A percentile compares a stretch with the other conserved stretches of the same genome.
phyloP scores from a whole-genome alignment of 2,329 filamentous ascomycete species.

The Trichoderma guizhouense region DNA sequence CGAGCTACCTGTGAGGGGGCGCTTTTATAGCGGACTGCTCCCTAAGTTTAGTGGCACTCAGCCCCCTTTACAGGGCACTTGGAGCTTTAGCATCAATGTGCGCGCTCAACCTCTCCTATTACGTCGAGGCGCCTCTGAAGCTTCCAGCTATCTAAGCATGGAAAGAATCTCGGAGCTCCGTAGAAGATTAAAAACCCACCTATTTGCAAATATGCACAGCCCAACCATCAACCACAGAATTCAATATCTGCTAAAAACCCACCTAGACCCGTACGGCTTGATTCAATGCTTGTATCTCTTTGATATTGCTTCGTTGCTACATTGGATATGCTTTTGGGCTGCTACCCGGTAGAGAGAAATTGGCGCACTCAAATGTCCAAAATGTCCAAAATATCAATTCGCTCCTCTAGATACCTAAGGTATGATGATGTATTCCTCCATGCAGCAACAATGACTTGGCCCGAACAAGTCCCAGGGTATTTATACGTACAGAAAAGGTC shows the following conservation, averaged over 20 bases:
- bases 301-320: not conserved
- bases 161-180: not conserved
- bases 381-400: not conserved
- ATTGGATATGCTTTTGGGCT: not conserved
- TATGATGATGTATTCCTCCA: not conserved
- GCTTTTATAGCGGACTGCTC: not conserved
- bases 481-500: not conserved
- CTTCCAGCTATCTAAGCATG: not conserved
- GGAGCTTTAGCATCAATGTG: not conserved
- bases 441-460: not conserved
- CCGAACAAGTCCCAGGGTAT: not conserved
- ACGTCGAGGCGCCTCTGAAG: not conserved
- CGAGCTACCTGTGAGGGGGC: not conserved
- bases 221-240: not conserved
- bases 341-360: not conserved
- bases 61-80: not conserved
- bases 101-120: not conserved
- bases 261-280: not conserved
- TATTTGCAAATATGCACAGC: not conserved
- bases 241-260: not conserved
- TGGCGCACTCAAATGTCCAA: not conserved
- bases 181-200: not conserved
- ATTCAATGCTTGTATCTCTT: not conserved
- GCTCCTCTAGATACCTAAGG: not conserved
- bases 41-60: not conserved